Base-by-base conservation (phyloP, 495 filamentous ascomycete genomes). In the Neurospora tetraspora region DNA sequence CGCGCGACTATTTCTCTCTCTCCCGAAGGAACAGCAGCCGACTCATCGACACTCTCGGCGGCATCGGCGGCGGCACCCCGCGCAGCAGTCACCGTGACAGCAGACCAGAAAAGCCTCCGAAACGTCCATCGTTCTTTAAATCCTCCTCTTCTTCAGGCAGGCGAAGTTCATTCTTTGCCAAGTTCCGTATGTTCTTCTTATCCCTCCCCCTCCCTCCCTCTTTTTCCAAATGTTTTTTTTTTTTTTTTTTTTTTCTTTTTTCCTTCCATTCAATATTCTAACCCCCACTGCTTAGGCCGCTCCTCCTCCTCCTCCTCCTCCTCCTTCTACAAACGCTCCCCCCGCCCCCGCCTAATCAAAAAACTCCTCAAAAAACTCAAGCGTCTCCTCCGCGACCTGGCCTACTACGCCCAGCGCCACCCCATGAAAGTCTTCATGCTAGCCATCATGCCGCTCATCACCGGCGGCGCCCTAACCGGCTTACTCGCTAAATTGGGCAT, bases 361-460 rank as follows among this genome's bases (percentile, higher is more conserved):
- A 89, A 90, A 72, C 84, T 93, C 43, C 79, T 93, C 77, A 86
- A 87, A 75, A 88, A 91, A 71, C 88, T 97, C 74, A 90, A 88
- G 76, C 90, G 89, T 36, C 83, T 94, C 38, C 79, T 96, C 38
- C 91, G 91, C 71, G 89, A 94, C 74, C 87, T 97, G 14, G 86
- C 87, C 75, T 86, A 88, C 79, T 96, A 94, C 80, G 90, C 91
- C 71, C 89, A 92, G 77, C 84, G 88, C 9, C 89, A 97, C 78
- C 94, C 94, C 0, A 76, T 93, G 75, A 96, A 94, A 81, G 91
- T 95, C 3, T 89, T 96, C 81, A 88, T 94, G 84, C 85, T 96
- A 20, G 90, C 96, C 39, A 88, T 96, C 70, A 86, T 97, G 85
- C 94, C 94, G 23, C 84, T 98, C 68, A 83, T 97, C 72, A 93